Base-by-base conservation (phyloP, 1,139 yeast genomes). In the Geotrichum restrictum region DNA sequence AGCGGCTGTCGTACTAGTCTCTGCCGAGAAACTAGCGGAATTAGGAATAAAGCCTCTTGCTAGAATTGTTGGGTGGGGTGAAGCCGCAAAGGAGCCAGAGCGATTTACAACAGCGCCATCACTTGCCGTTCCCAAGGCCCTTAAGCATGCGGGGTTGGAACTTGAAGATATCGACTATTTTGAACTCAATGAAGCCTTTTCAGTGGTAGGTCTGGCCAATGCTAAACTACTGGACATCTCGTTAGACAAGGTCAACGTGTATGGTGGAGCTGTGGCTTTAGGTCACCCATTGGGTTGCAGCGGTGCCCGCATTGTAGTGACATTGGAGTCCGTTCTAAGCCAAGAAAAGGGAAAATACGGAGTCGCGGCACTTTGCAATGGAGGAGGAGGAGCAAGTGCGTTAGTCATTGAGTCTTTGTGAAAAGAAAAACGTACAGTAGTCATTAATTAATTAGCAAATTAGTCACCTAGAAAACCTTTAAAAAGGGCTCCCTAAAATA, bases 231-330 rank as follows among this genome's bases (percentile, higher is more conserved):
- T 88, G 60, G 75, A 76, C 60, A 69, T 93, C 56, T 79, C 82
- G 56, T 72, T 75, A 33, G 78, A 78, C 51, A 89, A 88, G 74
- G 81, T 91, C 59, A 93, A 93, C 68, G 95, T 84, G 53, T 91
- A 91, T 71, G 98, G 98, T 72, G 98, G 98, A 71, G 98, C 98
- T 40, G 98, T 93, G 58, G 98, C 97, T 47, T 70, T 93, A 62
- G 98, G 98, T 49, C 98, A 91, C 71, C 98, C 98, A 65, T 80
- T 93, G 66, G 98, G 98, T 56, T 88, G 96, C 74, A 86, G 96
- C 19, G 98, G 98, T 71, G 97, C 98, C 43, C 85, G 98, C 77
- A 81, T 93, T 65, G 80, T 91, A 56, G 88, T 87, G 61, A 93
- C 98, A 45, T 78, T 93, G 71, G 69, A 85, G 57, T 78, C 85